Evolutionary conservation across 345 rosid genomes (phyloP), one percentile per base, ranked within the genome.

Genomic region (Moricandia arvensis): DNA sequence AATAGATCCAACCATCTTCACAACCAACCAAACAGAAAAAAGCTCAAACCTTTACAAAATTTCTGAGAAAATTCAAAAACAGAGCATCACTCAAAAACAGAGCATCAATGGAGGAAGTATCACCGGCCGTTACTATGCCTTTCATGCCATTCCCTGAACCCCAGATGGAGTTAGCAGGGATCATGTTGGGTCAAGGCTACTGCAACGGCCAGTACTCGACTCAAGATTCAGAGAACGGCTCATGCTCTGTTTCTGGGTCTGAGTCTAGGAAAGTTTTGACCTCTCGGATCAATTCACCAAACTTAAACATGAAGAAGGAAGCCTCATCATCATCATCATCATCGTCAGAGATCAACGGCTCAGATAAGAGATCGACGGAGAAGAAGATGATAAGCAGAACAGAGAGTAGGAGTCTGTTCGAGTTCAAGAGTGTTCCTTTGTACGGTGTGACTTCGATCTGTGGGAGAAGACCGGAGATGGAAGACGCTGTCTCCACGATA

Each of bases 381-480:
- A 71, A 71, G 76, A 78, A 49, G 57, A 49, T 75, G 74, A 75
- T 81, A 10, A 66, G 79, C 57, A 86, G 79, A 75, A 75, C 81
- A 37, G 80, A 69, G 71, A 84, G 85, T 69, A 82, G 63, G 75
- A 77, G 80, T 68, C 72, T 92, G 29, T 90, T 75, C 9, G 81
- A 77, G 73, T 58, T 66, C 69, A 80, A 83, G 35, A 71, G 74
- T 21, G 62, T 69, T 7, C 86, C 93, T 7, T 82, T 82, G 11
- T 90, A 89, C 86, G 97, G 97, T 58, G 71, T 75, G 29, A 85
- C 86, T 53, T 90, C 92, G 54, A 75, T 88, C 5, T 73, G 90
- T 58, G 97, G 96, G 58, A 83, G 84, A 72, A 82, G 96, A 54
- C 84, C 88, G 0, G 96, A 88, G 83, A 92, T 92, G 97, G 96